These are phyloP conservation scores for Xenoacremonium recifei DNA, from an alignment of 2,329 filamentous ascomycete species.

Conservation along the genomic window DNA sequence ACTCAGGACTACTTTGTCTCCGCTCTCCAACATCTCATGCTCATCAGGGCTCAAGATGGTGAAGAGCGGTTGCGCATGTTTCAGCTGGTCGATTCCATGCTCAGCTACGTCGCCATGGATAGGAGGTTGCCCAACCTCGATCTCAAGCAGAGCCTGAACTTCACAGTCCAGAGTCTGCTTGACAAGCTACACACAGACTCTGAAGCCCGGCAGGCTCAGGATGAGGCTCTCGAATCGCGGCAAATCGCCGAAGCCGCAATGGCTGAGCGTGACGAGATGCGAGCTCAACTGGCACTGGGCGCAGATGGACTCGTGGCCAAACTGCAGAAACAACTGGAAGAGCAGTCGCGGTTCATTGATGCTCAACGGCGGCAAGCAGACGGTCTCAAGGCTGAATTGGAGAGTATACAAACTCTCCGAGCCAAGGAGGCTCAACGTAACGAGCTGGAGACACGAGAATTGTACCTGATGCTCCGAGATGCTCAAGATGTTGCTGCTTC, in stretches of 20 bases:
- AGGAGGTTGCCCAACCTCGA: slow-evolving; percentile 93
- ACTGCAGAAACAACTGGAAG: slow-evolving; percentile 89
- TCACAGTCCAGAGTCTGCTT: slow-evolving; percentile 91
- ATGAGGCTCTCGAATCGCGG: slow-evolving; percentile 85
- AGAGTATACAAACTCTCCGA: slow-evolving; percentile 79
- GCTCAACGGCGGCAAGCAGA: slow-evolving; percentile 85
- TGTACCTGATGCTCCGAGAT: slow-evolving; percentile 97
- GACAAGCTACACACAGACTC: slow-evolving; percentile 97
- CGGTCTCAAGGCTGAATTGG: slow-evolving; percentile 82
- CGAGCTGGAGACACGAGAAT: slow-evolving; percentile 90
- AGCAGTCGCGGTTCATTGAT: slow-evolving; percentile 87
- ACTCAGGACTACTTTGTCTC: slow-evolving; percentile 96
- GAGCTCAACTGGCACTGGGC: slow-evolving; percentile 80
- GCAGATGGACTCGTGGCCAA: slow-evolving; percentile 93
- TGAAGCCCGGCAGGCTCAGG: slow-evolving; percentile 86
- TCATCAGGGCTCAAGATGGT: slow-evolving; percentile 87
- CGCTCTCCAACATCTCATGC: slow-evolving; percentile 88
- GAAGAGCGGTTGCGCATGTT: slow-evolving; percentile 95
- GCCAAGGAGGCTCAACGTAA: slow-evolving; percentile 91
- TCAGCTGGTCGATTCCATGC: slow-evolving; percentile 97
- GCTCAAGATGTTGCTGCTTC: slow-evolving; percentile 94
- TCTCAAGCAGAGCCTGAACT: slow-evolving; percentile 94
- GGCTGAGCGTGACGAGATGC: slow-evolving; percentile 95
- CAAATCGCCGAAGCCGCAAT: slow-evolving; percentile 95
- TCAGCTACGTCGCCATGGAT: slow-evolving; percentile 99